phyloP scores from a whole-genome alignment of 345 rosid species.

The Anacardium occidentale region DNA sequence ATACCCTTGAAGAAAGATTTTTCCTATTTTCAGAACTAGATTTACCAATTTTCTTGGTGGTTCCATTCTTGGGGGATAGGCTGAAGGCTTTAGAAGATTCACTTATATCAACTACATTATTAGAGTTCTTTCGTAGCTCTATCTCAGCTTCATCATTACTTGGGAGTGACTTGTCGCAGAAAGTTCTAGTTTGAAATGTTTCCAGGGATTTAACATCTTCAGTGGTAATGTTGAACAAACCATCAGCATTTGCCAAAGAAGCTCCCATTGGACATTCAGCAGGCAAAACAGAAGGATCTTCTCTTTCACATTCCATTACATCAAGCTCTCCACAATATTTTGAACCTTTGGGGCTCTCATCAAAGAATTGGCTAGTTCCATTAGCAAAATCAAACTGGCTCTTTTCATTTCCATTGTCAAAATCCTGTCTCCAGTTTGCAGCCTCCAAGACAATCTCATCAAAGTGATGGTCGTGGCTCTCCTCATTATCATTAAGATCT shows the following conservation, averaged over 20 bases:
- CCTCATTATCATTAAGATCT: conserved; percentile 23
- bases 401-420: conserved; percentile 24
- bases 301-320: conserved; percentile 31
- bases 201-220: too few relatives aligned
- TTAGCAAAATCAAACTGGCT: conserved; percentile 17
- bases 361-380: conserved; percentile 30
- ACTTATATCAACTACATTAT: conserved; percentile 14
- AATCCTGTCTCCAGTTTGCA: conserved; percentile 13
- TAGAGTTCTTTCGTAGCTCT: too few relatives aligned
- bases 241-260: conserved; percentile 22
- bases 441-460: conserved; percentile 27
- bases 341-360: conserved; percentile 49
- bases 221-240: too few relatives aligned
- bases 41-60: conserved; percentile 15
- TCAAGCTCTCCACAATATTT: conserved; percentile 31
- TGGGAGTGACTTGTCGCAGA: conserved; percentile 12
- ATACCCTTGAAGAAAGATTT: conserved; percentile 41
- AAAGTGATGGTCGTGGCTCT: conserved; percentile 18
- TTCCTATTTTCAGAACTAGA: conserved; percentile 13
- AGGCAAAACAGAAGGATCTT: conserved; percentile 23
- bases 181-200: conserved; percentile 7
- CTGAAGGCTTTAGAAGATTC: conserved; percentile 18
- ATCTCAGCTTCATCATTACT: background rate
- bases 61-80: conserved; percentile 15
- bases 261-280: conserved; percentile 33